phyloP scores from a whole-genome alignment of 805 yeast species.

The Schwanniomyces polymorphus region DNA sequence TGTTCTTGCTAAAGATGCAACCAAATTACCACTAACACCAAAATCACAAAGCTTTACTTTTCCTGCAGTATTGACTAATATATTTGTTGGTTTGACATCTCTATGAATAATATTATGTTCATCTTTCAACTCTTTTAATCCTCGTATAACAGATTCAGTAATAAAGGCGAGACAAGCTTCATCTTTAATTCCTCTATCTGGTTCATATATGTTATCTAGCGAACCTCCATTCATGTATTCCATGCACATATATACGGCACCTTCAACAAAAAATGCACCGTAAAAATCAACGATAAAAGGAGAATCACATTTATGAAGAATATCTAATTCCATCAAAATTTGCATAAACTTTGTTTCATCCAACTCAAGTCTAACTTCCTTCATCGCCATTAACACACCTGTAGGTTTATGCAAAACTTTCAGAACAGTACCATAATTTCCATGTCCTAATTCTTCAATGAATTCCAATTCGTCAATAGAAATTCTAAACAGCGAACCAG shows the following conservation, averaged over 20 bases:
- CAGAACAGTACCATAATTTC: conserved; percentile 94
- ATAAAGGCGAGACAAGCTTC: conserved; percentile 81
- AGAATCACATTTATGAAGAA: conserved; percentile 85
- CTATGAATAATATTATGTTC: conserved; percentile 90
- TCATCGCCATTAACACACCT: conserved; percentile 93
- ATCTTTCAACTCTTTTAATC: conserved; percentile 83
- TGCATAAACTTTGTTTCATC: conserved; percentile 94
- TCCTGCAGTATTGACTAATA: conserved; percentile 79
- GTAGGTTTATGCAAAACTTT: conserved; percentile 94
- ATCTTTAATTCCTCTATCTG: conserved; percentile 57
- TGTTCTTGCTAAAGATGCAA: conserved; percentile 91
- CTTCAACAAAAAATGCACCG: conserved; percentile 97
- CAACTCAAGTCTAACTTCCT: conserved; percentile 88
- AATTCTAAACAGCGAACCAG: conserved; percentile 84
- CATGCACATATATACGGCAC: conserved; percentile 97
- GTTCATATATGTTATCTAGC: conserved; percentile 77
- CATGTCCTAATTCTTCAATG: conserved; percentile 88
- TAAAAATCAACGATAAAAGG: conserved; percentile 94
- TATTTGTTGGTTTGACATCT: conserved; percentile 96
- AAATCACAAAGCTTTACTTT: conserved; percentile 91
- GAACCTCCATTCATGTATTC: conserved; percentile 98
- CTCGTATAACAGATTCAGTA: conserved; percentile 75
- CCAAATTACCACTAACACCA: conserved; percentile 94
- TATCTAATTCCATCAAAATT: conserved; percentile 93
- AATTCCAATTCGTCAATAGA: conserved; percentile 81